Conservation (phyloP, 192 early-diverging fungal species). For the Coemansia nantahalensis region DNA sequence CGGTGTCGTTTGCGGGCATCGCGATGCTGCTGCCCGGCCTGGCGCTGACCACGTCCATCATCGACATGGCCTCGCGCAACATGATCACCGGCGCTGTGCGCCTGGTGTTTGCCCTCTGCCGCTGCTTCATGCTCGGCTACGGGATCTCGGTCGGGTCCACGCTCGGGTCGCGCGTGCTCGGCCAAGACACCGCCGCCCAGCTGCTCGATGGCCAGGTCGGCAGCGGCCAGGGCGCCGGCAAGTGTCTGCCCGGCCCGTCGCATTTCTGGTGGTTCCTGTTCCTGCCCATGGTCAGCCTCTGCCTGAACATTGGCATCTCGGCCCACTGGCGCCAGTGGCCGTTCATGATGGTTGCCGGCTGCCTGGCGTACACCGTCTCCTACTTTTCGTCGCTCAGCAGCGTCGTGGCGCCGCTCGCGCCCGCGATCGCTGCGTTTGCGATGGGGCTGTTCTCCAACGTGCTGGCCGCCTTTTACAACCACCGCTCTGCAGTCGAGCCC, state of each 20-base stretch:
- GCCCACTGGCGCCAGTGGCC: conserved; percentile 67
- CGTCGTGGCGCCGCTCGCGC: conserved; percentile 56
- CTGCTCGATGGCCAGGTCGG: conserved; percentile 25
- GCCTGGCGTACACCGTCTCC: conserved; percentile 67
- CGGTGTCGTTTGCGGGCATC: conserved; percentile 60
- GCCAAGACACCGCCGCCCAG: conserved; percentile 27
- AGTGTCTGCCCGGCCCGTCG: conserved; percentile 31
- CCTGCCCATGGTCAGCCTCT: conserved; percentile 55
- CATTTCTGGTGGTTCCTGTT: conserved; percentile 60
- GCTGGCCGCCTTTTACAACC: conserved; percentile 68
- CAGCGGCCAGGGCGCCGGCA: conserved; percentile 22
- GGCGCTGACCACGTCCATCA: conserved; percentile 76
- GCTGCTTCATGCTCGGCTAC: conserved; percentile 73
- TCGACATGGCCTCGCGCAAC: conserved; percentile 85
- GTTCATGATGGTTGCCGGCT: conserved; percentile 66
- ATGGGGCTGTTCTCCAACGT: conserved; percentile 79
- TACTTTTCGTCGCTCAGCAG: conserved; percentile 60
- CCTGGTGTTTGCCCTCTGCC: conserved; percentile 77
- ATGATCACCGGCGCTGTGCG: conserved; percentile 83
- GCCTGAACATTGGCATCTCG: conserved; percentile 60
- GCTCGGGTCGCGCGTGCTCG: conserved; percentile 59
- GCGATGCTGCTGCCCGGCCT: conserved; percentile 71
- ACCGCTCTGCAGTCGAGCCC: conserved; percentile 71
- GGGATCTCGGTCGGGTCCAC: conserved; percentile 66
- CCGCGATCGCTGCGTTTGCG: conserved; percentile 69